Conservation (phyloP, 495 filamentous ascomycete species). For the Clavariopsis aquatica region DNA sequence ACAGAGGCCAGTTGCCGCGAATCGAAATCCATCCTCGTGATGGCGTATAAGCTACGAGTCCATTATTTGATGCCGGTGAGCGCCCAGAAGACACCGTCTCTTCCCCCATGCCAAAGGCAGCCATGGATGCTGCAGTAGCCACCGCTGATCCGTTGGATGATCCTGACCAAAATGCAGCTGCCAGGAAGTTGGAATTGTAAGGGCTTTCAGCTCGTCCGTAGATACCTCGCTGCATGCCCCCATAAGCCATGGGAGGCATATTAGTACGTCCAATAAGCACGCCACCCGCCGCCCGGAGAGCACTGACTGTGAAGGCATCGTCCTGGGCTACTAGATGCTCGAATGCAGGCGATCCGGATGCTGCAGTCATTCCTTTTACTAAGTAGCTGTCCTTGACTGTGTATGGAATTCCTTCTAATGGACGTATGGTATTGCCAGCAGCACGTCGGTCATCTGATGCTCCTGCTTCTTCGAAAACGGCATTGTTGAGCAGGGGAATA, state of each 20-base stretch:
- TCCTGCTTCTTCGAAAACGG: constrained; percentile 43
- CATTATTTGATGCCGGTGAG: constrained; percentile 45
- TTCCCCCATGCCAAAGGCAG: constrained; percentile 42
- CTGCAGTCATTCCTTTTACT: constrained; percentile 42
- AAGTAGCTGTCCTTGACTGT: constrained; percentile 46
- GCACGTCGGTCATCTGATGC: constrained; percentile 42
- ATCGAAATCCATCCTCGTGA: constrained; percentile 42
- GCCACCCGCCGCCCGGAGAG: constrained; percentile 40
- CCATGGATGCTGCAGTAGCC: constrained; percentile 43
- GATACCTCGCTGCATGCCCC: constrained; percentile 44
- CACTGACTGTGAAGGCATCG: constrained; percentile 41
- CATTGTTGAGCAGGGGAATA: constrained; percentile 41
- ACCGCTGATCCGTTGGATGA: constrained; percentile 44
- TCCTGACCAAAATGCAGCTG: constrained; percentile 44
- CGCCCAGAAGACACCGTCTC: constrained; percentile 43
- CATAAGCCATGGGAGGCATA: constrained; percentile 46
- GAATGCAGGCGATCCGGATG: constrained; percentile 45
- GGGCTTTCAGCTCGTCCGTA: constrained; percentile 45
- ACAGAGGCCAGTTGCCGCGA: constrained; percentile 46
- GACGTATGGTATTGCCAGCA: constrained; percentile 18
- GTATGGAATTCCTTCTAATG: constrained; percentile 44
- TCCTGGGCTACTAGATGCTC: constrained; percentile 32
- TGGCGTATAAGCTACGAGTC: constrained; percentile 43
- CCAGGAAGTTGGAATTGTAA: constrained; percentile 43
- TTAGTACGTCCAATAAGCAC: constrained; percentile 45